These are phyloP conservation scores for Cephaloascus fragrans DNA, from an alignment of 805 yeast species.

Conservation along the genomic window DNA sequence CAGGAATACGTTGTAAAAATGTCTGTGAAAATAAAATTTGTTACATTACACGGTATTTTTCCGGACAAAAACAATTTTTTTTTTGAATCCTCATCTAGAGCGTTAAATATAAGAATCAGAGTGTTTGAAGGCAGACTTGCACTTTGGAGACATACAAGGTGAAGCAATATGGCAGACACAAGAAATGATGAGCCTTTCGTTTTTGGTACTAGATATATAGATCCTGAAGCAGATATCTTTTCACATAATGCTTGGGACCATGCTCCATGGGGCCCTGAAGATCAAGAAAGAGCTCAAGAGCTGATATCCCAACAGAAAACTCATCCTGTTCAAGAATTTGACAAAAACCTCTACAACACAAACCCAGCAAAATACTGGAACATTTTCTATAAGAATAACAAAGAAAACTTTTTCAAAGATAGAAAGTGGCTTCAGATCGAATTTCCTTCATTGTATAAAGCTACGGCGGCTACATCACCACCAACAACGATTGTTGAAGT, in stretches of 20 bases:
- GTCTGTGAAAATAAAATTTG: too few relatives aligned
- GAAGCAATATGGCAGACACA: too few relatives aligned
- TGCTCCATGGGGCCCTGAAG: conserved; percentile 95
- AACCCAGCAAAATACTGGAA: conserved; percentile 96
- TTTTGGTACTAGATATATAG: conserved; percentile 79
- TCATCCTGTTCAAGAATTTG: conserved; percentile 81
- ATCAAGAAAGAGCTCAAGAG: conserved; percentile 61
- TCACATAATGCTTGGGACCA: conserved; percentile 95
- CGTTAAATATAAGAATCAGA: too few relatives aligned
- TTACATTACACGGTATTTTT: too few relatives aligned
- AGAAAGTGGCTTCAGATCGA: conserved; percentile 94
- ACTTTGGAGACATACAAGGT: too few relatives aligned
- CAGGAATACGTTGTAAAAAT: too few relatives aligned
- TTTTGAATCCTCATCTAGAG: too few relatives aligned
- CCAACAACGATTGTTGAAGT: conserved; percentile 73
- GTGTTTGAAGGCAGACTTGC: too few relatives aligned
- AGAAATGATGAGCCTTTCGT: too few relatives aligned
- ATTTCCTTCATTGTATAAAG: conserved; percentile 76
- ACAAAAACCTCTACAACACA: conserved; percentile 64
- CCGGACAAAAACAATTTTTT: too few relatives aligned
- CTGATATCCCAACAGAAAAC: conserved; percentile 68
- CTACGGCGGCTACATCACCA: conserved; percentile 66
- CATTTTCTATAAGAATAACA: conserved; percentile 80
- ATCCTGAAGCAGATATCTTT: conserved; percentile 75
- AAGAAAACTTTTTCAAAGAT: conserved; percentile 92